A percentile compares a stretch with the other conserved stretches of the same genome.
Conservation (phyloP, 2,329 filamentous ascomycete genomes). For the Trichoderma oligosporum region DNA sequence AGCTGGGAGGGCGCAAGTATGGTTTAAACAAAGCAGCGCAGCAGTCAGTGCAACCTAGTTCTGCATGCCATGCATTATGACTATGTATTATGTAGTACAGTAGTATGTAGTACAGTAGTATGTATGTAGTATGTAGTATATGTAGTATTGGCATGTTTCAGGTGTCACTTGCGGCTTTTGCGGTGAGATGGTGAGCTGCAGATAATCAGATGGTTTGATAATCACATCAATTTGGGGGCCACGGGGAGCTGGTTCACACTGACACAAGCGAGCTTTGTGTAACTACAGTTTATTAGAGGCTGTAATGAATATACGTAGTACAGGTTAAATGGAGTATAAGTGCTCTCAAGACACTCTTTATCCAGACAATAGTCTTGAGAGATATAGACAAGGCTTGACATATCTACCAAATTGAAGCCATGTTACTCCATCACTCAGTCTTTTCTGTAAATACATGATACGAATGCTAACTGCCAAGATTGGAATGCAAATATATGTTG, state of each 20-base stretch:
- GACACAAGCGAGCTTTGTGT: too few species aligned
- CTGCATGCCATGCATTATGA: too few species aligned
- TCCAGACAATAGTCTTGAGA: background rate
- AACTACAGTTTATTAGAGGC: too few species aligned
- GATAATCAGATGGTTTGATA: background rate
- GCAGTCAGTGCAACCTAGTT: too few species aligned
- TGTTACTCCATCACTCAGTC: background rate
- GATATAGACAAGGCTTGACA: background rate
- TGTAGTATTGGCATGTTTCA: background rate
- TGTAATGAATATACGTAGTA: too few species aligned
- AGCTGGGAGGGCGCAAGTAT: too few species aligned
- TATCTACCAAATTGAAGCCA: conserved; percentile 3
- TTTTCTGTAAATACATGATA: background rate
- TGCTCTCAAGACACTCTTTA: too few species aligned
- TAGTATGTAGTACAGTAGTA: too few species aligned
- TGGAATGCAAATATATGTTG: background rate
- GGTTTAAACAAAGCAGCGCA: too few species aligned
- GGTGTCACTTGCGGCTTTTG: background rate
- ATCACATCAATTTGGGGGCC: background rate
- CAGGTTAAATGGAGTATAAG: too few species aligned
- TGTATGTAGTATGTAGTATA: background rate
- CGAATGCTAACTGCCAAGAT: conserved; percentile 6
- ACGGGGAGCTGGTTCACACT: too few species aligned
- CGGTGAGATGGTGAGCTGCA: background rate
- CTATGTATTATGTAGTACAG: too few species aligned